Evolutionary conservation across 345 rosid genomes (phyloP), one percentile per base, ranked within the genome.

Genomic region (Linum lewisii): DNA sequence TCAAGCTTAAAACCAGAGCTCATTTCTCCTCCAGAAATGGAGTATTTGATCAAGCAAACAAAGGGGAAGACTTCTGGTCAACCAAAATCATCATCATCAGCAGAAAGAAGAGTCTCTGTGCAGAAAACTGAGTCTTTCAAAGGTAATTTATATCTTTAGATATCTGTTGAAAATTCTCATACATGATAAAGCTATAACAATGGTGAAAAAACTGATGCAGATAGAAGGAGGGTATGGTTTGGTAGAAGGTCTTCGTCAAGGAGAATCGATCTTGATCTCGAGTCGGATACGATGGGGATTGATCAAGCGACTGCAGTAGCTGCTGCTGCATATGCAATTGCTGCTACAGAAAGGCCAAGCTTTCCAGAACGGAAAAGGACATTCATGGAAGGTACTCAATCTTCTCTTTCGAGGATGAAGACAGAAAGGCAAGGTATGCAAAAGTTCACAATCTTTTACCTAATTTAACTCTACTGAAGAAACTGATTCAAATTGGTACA

Each of bases 211-310:
- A 23, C 44, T 34, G 6, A 6, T 71, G 73, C 83, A 84, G 85
- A 74, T 15, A 78, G 67, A 24, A 78, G 63, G 79, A 74, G 59
- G 65, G 47, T 59, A 65, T 75, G 85, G 87, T 63, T 84, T n/a
- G 47, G 38, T 53, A 75, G 74, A 63, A 75, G 62, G 57, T 72
- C 71, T 56, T 68, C 75, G 4, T 72, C 69, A 54, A 66, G 74
- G 5, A 54, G 75, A 65, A n/a, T n/a, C 73, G 69, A 62, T 69
- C n/a, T 59, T 77, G 75, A 72, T 57, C 58, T 51, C 47, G 69
- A 63, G n/a, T 49, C 54, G 52, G 68, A 70, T 51, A n/a, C 60
- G 49, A 54, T 22, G 21, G 56, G 11, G 9, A 62, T 54, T 47
- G 84, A 78, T 26, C 56, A 63, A 22, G 82, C 63, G 13, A 49